Conservation (phyloP, 257 asterid genomes). For the Datura wrightii region DNA sequence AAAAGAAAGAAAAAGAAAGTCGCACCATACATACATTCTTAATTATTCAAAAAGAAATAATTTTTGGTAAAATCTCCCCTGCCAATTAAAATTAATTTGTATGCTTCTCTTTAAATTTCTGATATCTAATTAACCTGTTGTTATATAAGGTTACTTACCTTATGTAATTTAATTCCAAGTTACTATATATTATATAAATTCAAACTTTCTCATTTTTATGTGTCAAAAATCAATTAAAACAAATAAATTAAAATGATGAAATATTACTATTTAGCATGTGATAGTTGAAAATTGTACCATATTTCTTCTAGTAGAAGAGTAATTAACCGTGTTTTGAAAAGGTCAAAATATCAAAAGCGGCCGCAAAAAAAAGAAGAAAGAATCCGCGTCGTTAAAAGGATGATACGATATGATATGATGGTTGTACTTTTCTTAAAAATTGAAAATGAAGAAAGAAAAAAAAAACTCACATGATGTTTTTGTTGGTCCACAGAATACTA, state of each 20-base stretch:
- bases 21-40: not conserved
- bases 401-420: not conserved
- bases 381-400: conserved; percentile 25
- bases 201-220: no score
- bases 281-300: conserved; percentile 34
- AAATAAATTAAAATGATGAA: no score
- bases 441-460: not conserved
- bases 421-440: conserved; percentile 4
- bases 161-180: no score
- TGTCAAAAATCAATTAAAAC: no score
- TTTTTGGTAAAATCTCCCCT: not conserved
- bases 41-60: not conserved
- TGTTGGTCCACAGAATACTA: conserved; percentile 84
- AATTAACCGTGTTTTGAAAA: conserved; percentile 35
- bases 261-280: conserved; percentile 29
- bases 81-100: no score
- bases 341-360: conserved; percentile 48
- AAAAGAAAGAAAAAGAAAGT: not conserved
- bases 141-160: fast-evolving
- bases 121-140: no score
- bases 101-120: no score
- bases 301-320: not conserved
- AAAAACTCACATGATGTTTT: conserved; percentile 68
- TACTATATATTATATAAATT: not conserved
- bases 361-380: conserved; percentile 35